phyloP scores from a whole-genome alignment of 768 basidiomycete genomes.

The Trametes meyenii region DNA sequence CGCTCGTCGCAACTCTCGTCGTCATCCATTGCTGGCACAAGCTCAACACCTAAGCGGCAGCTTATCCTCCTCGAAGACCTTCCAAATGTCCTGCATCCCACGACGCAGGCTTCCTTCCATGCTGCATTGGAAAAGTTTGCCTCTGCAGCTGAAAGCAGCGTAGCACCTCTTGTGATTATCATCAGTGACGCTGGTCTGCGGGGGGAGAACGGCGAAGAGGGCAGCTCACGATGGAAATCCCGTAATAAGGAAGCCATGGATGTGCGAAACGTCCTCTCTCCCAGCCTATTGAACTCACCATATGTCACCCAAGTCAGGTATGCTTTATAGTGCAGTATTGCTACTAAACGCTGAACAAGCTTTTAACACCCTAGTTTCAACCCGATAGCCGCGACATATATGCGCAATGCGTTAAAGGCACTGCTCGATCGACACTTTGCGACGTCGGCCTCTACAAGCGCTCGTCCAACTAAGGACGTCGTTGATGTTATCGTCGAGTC shows the following conservation, averaged over 20 bases:
- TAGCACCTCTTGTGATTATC: slow-evolving; percentile 76
- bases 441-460: slow-evolving; percentile 28
- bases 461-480: slow-evolving; percentile 60
- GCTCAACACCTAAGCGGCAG: slow-evolving; percentile 39
- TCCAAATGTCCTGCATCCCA: slow-evolving; percentile 82
- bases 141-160: slow-evolving; percentile 31
- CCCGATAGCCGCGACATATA: slow-evolving; percentile 85
- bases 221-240: slow-evolving; percentile 41
- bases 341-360: background rate
- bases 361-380: slow-evolving; percentile 55
- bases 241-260: slow-evolving; percentile 64
- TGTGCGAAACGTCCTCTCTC: slow-evolving; percentile 69
- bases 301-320: slow-evolving; percentile 83
- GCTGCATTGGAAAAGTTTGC: slow-evolving; percentile 63
- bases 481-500: slow-evolving; percentile 78
- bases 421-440: slow-evolving; percentile 55
- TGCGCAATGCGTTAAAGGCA: slow-evolving; percentile 74
- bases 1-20: background rate
- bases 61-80: slow-evolving; percentile 87
- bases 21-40: slow-evolving; percentile 10
- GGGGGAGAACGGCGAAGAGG: slow-evolving; percentile 59
- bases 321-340: slow-evolving; percentile 29
- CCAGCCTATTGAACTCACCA: slow-evolving; percentile 66
- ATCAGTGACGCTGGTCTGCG: slow-evolving; percentile 82
- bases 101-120: slow-evolving; percentile 75